Percentiles rank a stretch among this genome's conserved stretches.
These are phyloP conservation scores for Saccharomyces kudriavzevii DNA, from an alignment of 805 yeast genomes.

Conservation along the genomic window DNA sequence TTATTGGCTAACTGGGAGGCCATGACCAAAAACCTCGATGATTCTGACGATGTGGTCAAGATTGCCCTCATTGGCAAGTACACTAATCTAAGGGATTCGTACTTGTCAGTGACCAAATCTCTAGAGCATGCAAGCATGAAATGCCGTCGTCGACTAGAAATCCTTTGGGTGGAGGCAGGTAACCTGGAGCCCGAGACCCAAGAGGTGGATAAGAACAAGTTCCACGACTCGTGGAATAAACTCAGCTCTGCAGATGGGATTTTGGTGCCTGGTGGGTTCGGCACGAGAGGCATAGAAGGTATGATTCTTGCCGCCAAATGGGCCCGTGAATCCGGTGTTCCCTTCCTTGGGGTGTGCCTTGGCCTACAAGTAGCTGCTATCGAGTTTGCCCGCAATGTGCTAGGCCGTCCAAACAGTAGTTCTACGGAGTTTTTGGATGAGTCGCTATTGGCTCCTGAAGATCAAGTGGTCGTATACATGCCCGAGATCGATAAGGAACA, in stretches of 20 bases:
- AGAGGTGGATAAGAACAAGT: conserved; percentile 57
- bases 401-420: conserved; percentile 59
- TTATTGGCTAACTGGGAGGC: conserved; percentile 71
- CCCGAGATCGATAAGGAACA: conserved; percentile 95
- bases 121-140: conserved; percentile 93
- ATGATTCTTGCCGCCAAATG: conserved; percentile 95
- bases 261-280: conserved; percentile 97
- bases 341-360: conserved; percentile 92
- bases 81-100: conserved; percentile 90
- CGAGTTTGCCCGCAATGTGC: conserved; percentile 77
- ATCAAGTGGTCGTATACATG: conserved; percentile 83
- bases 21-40: conserved; percentile 73
- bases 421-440: conserved; percentile 75
- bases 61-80: conserved; percentile 97
- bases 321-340: conserved; percentile 91
- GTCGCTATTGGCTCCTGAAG: conserved; percentile 40
- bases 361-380: conserved; percentile 97
- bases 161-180: conserved; percentile 93
- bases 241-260: conserved; percentile 94
- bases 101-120: conserved; percentile 88
- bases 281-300: conserved; percentile 95
- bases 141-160: conserved; percentile 73
- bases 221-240: conserved; percentile 92
- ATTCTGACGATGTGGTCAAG: conserved; percentile 75
- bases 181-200: conserved; percentile 74